Percentiles rank a stretch among this genome's conserved stretches.
Conservation (phyloP, 2,329 filamentous ascomycete species). For the Phoma sp. region DNA sequence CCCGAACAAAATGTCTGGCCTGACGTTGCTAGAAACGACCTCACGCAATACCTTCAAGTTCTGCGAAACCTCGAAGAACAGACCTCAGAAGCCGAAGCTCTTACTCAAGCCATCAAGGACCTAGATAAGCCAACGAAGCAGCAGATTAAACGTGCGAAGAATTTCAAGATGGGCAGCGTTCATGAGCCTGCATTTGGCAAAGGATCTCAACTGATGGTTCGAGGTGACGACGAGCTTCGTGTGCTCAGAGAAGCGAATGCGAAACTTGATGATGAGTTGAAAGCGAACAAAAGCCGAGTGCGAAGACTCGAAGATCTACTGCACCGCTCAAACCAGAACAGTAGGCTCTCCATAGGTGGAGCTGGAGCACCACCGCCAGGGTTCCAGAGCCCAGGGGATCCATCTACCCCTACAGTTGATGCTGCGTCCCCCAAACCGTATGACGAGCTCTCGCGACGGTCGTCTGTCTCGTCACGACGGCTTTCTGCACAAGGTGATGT, state of each 20-base stretch:
- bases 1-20: conserved; percentile 85
- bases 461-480: conserved; percentile 65
- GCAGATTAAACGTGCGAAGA: conserved; percentile 84
- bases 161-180: conserved; percentile 95
- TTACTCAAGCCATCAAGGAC: conserved; percentile 78
- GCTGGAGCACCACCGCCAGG: conserved; percentile 52
- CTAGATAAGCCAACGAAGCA: conserved; percentile 83
- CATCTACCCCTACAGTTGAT: conserved; percentile 46
- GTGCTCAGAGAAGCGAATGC: conserved; percentile 58
- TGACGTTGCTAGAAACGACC: conserved; percentile 72
- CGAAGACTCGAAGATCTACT: conserved; percentile 89
- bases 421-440: conserved; percentile 41
- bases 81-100: conserved; percentile 69
- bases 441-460: conserved; percentile 61
- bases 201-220: conserved; percentile 76
- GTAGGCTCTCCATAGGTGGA: conserved; percentile 59
- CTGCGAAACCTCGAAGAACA: conserved; percentile 71
- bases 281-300: conserved; percentile 89
- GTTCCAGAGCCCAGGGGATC: conserved; percentile 42
- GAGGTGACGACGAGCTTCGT: conserved; percentile 82
- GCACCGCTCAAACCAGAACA: conserved; percentile 74
- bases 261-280: conserved; percentile 67
- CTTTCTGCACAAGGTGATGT: conserved; percentile 67
- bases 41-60: conserved; percentile 73
- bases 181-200: conserved; percentile 89